Evolutionary conservation across 1,139 yeast species (phyloP), one percentile per base, ranked within the genome.

Genomic region (Blastobotrys aristatus): DNA sequence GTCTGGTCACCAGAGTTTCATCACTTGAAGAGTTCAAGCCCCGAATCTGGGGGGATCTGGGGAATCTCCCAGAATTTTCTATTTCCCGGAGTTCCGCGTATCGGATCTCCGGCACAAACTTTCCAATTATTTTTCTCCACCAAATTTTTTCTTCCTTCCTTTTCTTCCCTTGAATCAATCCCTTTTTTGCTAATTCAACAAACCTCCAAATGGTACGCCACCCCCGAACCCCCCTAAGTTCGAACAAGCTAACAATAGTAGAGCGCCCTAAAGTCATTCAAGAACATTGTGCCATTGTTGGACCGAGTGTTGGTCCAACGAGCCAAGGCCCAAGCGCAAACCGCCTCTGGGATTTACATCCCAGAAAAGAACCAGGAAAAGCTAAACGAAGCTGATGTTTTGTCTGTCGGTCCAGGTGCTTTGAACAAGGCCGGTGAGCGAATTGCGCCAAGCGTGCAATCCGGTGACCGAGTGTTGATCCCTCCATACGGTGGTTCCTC

Each of bases 321-420:
- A 71, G 72, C 86, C 64, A 89, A 89, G 77, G 95, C 96, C 51
- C 82, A 88, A 64, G 78, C 92, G 61, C 79, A 89, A 74, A 92
- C 98, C 50, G 87, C 96, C 49, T 83, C 95, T 41, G 98, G 98
- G 63, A 80, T 92, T 65, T 88, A 82, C 74, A 85, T 92, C 57
- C 98, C 98, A 55, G 98, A 92, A 73, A 88, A 88, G 76, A 89
- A 90, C 75, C 95, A 84, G 62, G 94, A 88, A 70, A 92, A 92
- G 74, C 79, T 88, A 67, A 86, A 86, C 75, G 74, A 69, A 59
- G 74, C 74, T 45, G 62, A 64, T 37, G 74, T 70, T 32, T 60
- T 70, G 39, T 70, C 73, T 14, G 71, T 68, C 20, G 74, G 73
- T 37, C 71, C 68, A 47, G 96, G 96, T 59, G 71, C 74, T 63